Conservation (phyloP, 495 filamentous ascomycete species). For the Neurospora sp. region DNA sequence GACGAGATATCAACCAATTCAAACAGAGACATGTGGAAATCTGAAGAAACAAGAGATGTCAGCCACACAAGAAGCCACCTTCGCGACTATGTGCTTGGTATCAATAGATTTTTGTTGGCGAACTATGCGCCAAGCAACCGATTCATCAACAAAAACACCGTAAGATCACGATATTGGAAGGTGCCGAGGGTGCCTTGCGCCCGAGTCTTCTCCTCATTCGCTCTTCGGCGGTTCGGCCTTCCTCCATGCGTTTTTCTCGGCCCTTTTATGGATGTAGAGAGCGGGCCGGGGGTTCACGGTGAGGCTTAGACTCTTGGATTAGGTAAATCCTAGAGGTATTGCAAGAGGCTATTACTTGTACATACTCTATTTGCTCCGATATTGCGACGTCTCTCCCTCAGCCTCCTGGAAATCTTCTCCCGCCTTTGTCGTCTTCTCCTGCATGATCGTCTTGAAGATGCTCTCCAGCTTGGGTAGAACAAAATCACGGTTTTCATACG, state of each 20-base stretch:
- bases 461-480: constrained; percentile 37
- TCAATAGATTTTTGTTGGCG: background rate
- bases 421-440: constrained; percentile 6
- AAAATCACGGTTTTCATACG: constrained; percentile 35
- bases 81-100: background rate
- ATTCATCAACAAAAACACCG: background rate
- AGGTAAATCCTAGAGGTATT: background rate
- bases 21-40: background rate
- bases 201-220: background rate
- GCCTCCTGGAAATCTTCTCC: background rate
- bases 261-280: background rate
- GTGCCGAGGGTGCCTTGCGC: background rate
- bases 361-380: constrained; percentile 5
- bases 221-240: background rate
- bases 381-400: constrained; percentile 14
- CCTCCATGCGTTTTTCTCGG: background rate
- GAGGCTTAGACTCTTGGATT: background rate
- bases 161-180: background rate
- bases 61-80: background rate
- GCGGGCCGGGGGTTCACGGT: background rate
- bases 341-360: background rate
- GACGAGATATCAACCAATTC: background rate
- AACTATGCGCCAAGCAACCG: background rate
- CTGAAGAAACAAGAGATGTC: background rate
- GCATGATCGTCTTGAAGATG: constrained; percentile 35